Conservation (phyloP, 345 rosid genomes). For the Erysimum cheiranthoides region DNA sequence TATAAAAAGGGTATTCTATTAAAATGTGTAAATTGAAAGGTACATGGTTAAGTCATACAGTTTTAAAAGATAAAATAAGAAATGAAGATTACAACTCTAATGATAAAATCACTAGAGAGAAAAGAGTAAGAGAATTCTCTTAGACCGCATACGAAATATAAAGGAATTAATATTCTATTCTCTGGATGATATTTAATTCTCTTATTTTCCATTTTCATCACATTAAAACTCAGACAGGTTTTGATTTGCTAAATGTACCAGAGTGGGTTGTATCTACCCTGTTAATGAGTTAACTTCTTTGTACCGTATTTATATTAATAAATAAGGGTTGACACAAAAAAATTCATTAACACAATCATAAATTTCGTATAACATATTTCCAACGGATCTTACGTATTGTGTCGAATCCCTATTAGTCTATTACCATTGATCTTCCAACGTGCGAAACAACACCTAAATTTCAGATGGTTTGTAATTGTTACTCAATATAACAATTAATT, state of each 20-base stretch:
- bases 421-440: slow-evolving; percentile 5
- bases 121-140: no score
- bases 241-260: background rate
- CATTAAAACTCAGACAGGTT: background rate
- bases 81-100: no score
- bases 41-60: no score
- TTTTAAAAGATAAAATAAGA: no score
- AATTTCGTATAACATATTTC: background rate
- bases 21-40: no score
- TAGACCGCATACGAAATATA: no score
- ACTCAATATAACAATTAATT: background rate
- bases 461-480: slow-evolving; percentile 1
- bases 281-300: background rate
- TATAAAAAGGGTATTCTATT: no score
- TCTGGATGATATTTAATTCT: background rate
- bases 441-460: slow-evolving; percentile 25
- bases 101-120: no score
- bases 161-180: no score
- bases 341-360: background rate
- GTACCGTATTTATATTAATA: background rate
- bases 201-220: background rate
- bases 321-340: background rate
- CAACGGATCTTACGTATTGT: background rate
- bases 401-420: background rate
- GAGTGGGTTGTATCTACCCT: background rate